phyloP scores from a whole-genome alignment of 2,329 filamentous ascomycete species.

The Colletotrichum sp. region DNA sequence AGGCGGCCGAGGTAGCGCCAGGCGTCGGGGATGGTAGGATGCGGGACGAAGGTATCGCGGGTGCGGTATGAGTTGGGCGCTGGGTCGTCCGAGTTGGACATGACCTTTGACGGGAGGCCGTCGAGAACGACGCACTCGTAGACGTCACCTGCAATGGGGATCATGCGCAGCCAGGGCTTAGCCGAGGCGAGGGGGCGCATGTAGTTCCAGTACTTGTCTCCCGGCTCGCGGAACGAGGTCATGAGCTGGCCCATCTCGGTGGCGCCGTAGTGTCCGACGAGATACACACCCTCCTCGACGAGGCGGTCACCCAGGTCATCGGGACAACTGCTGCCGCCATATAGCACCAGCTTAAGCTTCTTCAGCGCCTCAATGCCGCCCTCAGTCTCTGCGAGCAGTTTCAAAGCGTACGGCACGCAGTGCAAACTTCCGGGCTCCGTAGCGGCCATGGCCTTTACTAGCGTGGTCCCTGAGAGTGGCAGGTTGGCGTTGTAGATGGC shows the following conservation, averaged over 20 bases:
- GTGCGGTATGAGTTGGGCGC: constrained; percentile 47
- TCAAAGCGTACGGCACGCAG: constrained; percentile 62
- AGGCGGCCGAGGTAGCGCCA: constrained; percentile 52
- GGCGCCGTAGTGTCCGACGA: constrained; percentile 55
- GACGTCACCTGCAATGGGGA: constrained; percentile 34
- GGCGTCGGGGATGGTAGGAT: constrained; percentile 41
- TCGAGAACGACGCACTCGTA: constrained; percentile 42
- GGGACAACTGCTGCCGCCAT: constrained; percentile 57
- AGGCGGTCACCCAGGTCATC: constrained; percentile 57
- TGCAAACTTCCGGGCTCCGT: constrained; percentile 54
- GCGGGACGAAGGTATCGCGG: constrained; percentile 46
- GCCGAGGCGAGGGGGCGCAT: constrained; percentile 45
- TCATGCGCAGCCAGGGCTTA: constrained; percentile 43
- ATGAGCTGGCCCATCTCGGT: constrained; percentile 64
- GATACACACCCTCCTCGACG: constrained; percentile 51
- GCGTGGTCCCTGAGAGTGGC: constrained; percentile 50
- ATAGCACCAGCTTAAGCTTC: constrained; percentile 50
- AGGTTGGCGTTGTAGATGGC: constrained; percentile 53
- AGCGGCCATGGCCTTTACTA: constrained; percentile 44
- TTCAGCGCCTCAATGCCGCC: constrained; percentile 51
- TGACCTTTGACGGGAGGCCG: constrained; percentile 40
- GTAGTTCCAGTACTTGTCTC: constrained; percentile 62
- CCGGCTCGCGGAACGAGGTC: constrained; percentile 55
- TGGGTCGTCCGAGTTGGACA: constrained; percentile 45
- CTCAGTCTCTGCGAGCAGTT: constrained; percentile 59